Conservation (phyloP, 2,329 filamentous ascomycete species). For the Raffaelea albimanens region DNA sequence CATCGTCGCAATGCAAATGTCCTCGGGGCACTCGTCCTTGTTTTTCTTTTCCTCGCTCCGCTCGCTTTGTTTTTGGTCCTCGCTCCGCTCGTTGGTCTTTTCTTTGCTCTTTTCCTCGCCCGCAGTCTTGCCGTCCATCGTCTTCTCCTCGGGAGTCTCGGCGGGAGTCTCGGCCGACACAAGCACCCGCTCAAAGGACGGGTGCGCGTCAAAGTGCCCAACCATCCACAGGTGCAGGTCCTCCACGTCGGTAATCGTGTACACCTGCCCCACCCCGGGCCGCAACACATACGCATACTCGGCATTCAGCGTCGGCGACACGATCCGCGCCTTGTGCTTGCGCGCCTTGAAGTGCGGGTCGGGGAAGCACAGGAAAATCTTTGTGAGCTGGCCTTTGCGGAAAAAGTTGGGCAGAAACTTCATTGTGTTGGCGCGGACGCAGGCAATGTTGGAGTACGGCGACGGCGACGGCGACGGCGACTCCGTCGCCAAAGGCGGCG, state of each 20-base stretch:
- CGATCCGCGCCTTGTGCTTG: conserved; percentile 95
- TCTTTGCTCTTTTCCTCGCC: too few species aligned
- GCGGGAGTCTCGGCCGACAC: too few species aligned
- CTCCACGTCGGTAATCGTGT: conserved; percentile 96
- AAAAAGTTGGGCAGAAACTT: conserved; percentile 99
- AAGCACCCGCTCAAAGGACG: conserved; percentile 70
- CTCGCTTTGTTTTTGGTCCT: too few species aligned
- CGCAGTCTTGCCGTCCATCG: too few species aligned
- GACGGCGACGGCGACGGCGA: conserved; percentile 9
- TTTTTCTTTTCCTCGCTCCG: conserved; percentile 44
- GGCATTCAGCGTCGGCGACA: conserved; percentile 76
- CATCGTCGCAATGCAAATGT: conserved; percentile 68
- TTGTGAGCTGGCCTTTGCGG: conserved; percentile 65
- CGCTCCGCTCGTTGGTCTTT: background rate
- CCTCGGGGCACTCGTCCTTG: background rate
- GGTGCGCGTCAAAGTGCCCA: conserved; percentile 68
- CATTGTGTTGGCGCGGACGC: conserved; percentile 91
- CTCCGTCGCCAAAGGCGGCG: background rate
- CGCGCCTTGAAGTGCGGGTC: conserved; percentile 96
- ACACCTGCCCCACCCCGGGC: conserved; percentile 70
- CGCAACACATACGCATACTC: conserved; percentile 86
- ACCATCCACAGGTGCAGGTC: conserved; percentile 93
- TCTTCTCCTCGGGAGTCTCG: too few species aligned
- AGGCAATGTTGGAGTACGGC: conserved; percentile 77
- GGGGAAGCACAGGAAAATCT: conserved; percentile 96